Percentiles rank a stretch among this genome's conserved stretches.
These are phyloP conservation scores for Trichosporon ovoides DNA, from an alignment of 1,284 basidiomycete genomes.

Conservation along the genomic window DNA sequence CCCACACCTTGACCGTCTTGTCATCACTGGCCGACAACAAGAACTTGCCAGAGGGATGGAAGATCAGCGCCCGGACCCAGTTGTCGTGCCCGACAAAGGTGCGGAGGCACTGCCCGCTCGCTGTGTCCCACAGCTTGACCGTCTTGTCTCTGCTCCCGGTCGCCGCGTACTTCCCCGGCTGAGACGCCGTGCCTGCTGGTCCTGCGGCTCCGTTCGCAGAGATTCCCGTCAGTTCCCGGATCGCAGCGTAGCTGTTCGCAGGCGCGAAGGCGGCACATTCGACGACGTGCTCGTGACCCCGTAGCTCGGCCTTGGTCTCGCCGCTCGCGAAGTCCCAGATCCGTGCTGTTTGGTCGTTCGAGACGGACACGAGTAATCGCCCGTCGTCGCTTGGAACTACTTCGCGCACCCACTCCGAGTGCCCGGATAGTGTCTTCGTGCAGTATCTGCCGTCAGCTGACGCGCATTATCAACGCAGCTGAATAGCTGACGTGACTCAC, in stretches of 20 bases:
- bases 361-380: slow-evolving; percentile 66
- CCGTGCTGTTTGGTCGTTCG: slow-evolving; percentile 81
- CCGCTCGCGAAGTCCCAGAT: slow-evolving; percentile 73
- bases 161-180: slow-evolving; percentile 59
- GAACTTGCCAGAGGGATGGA: slow-evolving; percentile 79
- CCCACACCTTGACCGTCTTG: slow-evolving; percentile 85
- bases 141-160: slow-evolving; percentile 84
- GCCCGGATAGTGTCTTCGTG: slow-evolving; percentile 58
- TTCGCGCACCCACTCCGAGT: slow-evolving; percentile 67
- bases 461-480: no score
- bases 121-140: slow-evolving; percentile 78
- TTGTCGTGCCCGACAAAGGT: slow-evolving; percentile 73
- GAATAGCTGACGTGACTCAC: slow-evolving; percentile 50
- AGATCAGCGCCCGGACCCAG: slow-evolving; percentile 75
- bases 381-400: slow-evolving; percentile 71
- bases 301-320: slow-evolving; percentile 72
- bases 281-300: slow-evolving; percentile 83
- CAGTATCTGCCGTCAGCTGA: slow-evolving; percentile 52
- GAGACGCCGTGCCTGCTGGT: slow-evolving; percentile 39
- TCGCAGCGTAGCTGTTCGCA: slow-evolving; percentile 62
- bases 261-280: slow-evolving; percentile 81
- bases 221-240: slow-evolving; percentile 70
- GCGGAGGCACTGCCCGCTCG: slow-evolving; percentile 66
- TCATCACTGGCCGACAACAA: slow-evolving; percentile 84
- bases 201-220: slow-evolving; percentile 51